phyloP scores from a whole-genome alignment of 202 grass and related monocot species.

The Bolboschoenoplectus hybrid region DNA sequence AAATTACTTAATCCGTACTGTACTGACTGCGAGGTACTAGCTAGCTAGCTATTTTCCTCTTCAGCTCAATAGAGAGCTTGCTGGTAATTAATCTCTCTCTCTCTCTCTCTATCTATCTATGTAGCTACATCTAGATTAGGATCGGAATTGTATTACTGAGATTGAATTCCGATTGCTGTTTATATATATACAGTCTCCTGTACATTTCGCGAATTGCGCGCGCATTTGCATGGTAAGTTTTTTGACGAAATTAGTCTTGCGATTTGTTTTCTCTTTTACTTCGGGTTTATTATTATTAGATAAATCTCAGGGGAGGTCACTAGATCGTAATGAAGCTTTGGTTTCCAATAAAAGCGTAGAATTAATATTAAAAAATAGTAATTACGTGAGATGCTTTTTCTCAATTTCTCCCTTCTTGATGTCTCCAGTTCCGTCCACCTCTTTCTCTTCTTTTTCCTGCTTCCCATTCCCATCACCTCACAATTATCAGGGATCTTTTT shows the following conservation, averaged over 20 bases:
- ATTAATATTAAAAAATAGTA: neutral
- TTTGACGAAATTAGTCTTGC: neutral
- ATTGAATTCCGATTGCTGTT: slow-evolving; percentile 11
- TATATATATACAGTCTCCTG: neutral
- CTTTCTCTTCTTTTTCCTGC: neutral
- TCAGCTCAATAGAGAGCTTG: neutral
- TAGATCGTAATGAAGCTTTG: slow-evolving; percentile 10
- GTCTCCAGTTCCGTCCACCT: neutral
- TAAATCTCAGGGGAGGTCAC: neutral
- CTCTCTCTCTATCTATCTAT: neutral
- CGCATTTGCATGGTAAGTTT: neutral
- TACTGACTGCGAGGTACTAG: neutral
- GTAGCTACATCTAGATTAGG: neutral
- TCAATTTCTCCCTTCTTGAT: neutral
- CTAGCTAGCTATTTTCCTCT: no score
- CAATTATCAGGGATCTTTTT: neutral
- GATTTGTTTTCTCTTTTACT: neutral
- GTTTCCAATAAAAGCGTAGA: neutral
- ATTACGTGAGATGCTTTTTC: neutral
- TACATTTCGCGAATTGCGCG: neutral
- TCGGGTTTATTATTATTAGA: neutral
- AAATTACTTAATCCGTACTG: neutral
- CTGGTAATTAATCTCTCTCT: neutral
- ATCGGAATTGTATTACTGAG: neutral
- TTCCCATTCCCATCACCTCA: slow-evolving; percentile 16